Conservation (phyloP, 768 basidiomycete species). For the Agaricus blazei region DNA sequence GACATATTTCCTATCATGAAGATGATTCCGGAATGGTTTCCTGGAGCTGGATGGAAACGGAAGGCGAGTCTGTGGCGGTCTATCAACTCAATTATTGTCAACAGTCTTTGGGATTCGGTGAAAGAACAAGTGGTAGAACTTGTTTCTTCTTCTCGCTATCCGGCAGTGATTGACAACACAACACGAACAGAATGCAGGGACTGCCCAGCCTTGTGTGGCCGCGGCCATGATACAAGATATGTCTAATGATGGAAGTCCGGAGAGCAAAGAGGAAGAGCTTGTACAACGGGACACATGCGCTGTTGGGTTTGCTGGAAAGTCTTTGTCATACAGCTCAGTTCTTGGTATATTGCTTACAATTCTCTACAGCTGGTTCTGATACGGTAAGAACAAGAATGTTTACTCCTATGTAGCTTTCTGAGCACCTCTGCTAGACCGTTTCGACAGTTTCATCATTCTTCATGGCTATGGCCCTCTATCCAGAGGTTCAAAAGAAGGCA, state of each 20-base stretch:
- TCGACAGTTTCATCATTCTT: constrained; percentile 19
- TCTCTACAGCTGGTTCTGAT: constrained; percentile 7
- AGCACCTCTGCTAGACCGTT: constrained; percentile 15
- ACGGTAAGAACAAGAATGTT: not conserved
- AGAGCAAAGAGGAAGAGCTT: constrained; percentile 3
- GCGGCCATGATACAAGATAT: constrained; percentile 15
- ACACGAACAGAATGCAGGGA: not conserved
- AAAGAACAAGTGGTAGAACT: constrained; percentile 24
- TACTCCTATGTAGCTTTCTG: not conserved
- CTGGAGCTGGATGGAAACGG: constrained; percentile 17
- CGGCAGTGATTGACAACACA: not conserved
- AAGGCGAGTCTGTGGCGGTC: constrained; percentile 20
- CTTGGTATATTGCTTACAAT: not conserved
- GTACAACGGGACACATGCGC: constrained; percentile 18
- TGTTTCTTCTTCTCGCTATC: not conserved
- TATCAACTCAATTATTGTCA: constrained; percentile 23
- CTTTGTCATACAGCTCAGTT: too few species aligned
- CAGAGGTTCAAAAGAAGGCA: constrained; percentile 23
- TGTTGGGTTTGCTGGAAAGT: constrained; percentile 18
- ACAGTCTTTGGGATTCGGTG: constrained; percentile 9
- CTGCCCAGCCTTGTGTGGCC: constrained; percentile 10
- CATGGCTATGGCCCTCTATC: constrained; percentile 20
- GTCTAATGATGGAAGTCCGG: constrained; percentile 14
- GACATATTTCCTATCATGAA: constrained; percentile 28
- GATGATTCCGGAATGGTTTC: constrained; percentile 23